Base-by-base conservation (phyloP, 257 asterid genomes). In the Penstemon eatonii region DNA sequence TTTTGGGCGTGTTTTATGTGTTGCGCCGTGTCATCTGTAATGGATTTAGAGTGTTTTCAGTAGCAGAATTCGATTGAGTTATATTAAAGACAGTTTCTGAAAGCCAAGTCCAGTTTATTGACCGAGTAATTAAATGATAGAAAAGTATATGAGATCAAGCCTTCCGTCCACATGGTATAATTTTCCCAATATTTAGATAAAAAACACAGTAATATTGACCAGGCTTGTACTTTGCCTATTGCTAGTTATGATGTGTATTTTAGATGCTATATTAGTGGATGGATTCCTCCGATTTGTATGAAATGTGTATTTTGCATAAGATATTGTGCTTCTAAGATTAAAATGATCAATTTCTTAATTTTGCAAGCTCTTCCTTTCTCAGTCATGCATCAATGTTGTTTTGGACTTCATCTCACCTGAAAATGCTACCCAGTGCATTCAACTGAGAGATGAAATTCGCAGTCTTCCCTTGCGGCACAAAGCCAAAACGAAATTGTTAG, bases 401-500 rank as follows among this genome's bases (percentile, higher is more conserved):
- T 47, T 91, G 84, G 91, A 91, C 85, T 94, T 94, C 85, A 80
- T 91, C 81, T 94, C 99, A 9, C 99, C 99, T 7, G 99, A 94
- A 83, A 94, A 77, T 79, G 88, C 85, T 43, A 67, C 89, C 19
- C 92, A 82, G 70, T 89, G 97, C 79, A 74, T 89, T 56, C 82
- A 84, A 69, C 51, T 91, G 84, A 80, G 74, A 62, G 96, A 94
- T 55, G 97, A 94, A 79, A 91, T 94, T 46, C 95, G 95, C 46
- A 82, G 73, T 60, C 97, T 94, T 73, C 97, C 99, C 47, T 9
- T 63, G 42, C 82, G 70, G 65, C 99, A 94, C 86, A 87, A 81
- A 79, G 96, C 96, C 73, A 84, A 78, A 81, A 80, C 72, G 68
- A 91, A 81, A 81, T 65, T 81, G 73, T 79, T 85, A 83, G 96